Evolutionary conservation across 164 flowering plant genomes (phyloP).

Genomic region (Brasenia schreberi): DNA sequence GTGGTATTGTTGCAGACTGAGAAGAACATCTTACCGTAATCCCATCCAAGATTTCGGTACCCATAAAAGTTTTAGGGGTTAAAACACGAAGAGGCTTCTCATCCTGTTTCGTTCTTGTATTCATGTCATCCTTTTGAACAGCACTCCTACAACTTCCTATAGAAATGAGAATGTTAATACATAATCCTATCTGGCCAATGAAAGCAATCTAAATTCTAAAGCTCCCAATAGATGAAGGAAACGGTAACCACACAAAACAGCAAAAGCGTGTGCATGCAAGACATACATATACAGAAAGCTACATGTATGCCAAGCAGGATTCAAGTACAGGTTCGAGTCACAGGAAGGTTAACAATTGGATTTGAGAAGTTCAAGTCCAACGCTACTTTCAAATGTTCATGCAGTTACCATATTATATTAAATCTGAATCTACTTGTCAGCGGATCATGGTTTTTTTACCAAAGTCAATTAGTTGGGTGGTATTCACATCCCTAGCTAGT

Average conservation of each 20-base stretch:
- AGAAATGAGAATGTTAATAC: background rate
- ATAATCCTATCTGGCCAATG: background rate
- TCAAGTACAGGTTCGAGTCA: no score
- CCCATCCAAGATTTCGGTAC: slow-evolving; percentile 46
- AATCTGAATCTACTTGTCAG: no score
- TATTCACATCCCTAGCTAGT: no score
- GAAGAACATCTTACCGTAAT: slow-evolving; percentile 30
- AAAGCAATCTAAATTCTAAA: background rate
- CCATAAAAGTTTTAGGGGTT: slow-evolving; percentile 44
- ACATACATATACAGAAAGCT: background rate
- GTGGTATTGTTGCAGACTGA: background rate
- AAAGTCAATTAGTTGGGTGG: no score
- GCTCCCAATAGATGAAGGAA: background rate
- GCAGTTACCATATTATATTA: no score
- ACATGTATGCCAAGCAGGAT: background rate
- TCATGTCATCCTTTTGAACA: slow-evolving; percentile 19
- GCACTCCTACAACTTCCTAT: slow-evolving; percentile 16
- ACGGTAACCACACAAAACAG: no score
- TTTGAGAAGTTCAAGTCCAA: no score
- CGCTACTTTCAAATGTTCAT: no score
- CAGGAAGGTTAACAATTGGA: no score
- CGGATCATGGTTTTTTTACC: no score
- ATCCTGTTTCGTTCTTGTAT: slow-evolving; percentile 13
- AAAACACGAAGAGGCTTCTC: slow-evolving; percentile 20
- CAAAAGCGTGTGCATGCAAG: background rate